Conservation (phyloP, 768 basidiomycete species). For the Wakefieldia striispora region DNA sequence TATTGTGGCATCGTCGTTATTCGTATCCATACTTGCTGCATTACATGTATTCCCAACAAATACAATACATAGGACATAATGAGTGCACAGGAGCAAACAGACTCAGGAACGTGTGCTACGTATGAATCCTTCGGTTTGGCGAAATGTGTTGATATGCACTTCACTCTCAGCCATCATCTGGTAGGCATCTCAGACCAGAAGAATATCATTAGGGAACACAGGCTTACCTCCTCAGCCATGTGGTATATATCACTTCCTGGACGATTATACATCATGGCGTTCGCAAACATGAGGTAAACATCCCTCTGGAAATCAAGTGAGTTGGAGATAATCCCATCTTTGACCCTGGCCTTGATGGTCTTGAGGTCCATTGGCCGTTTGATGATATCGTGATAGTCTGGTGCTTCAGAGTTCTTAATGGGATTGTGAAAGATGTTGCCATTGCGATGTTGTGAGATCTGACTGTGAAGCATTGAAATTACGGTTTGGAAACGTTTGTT, state of each 20-base stretch:
- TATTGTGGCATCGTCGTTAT: constrained; percentile 1
- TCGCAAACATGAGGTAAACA: constrained; percentile 91
- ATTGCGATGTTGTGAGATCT: constrained; percentile 81
- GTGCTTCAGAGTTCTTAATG: constrained; percentile 83
- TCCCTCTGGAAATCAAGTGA: constrained; percentile 90
- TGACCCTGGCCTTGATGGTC: constrained; percentile 83
- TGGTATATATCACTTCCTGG: constrained; percentile 81
- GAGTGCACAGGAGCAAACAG: background rate
- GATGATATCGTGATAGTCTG: constrained; percentile 90
- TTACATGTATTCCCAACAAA: constrained; percentile 1
- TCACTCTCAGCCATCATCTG: constrained; percentile 81
- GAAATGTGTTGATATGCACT: constrained; percentile 60
- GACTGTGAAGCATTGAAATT: constrained; percentile 75
- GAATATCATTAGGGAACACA: background rate
- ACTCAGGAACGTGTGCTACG: constrained; percentile 37
- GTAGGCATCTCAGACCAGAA: constrained; percentile 1
- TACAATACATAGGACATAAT: background rate
- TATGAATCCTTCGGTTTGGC: constrained; percentile 74
- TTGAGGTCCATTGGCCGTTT: constrained; percentile 96
- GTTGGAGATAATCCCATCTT: constrained; percentile 77
- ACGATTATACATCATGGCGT: constrained; percentile 96
- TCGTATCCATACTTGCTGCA: background rate
- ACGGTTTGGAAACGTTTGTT: constrained; percentile 79
- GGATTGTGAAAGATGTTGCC: constrained; percentile 91
- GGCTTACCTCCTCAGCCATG: constrained; percentile 87